Conservation (phyloP, 805 yeast species). For the Starmerella sirachaensis region DNA sequence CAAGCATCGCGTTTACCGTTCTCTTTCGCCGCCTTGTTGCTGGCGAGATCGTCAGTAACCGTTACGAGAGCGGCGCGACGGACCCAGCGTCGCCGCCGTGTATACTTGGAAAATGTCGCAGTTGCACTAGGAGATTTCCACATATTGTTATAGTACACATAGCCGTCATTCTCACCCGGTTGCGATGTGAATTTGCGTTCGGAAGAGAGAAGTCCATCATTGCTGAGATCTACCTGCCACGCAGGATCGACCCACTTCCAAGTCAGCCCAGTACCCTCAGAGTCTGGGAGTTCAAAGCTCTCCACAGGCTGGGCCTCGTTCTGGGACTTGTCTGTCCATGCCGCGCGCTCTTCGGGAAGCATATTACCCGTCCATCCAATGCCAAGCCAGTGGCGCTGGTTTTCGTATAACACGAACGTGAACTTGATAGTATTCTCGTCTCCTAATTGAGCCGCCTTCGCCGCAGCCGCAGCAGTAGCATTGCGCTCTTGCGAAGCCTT, state of each 20-base stretch:
- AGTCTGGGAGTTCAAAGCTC: slow-evolving; percentile 66
- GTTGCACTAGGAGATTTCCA: slow-evolving; percentile 89
- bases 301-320: slow-evolving; percentile 75
- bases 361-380: slow-evolving; percentile 95
- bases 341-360: slow-evolving; percentile 81
- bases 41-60: too few relatives aligned
- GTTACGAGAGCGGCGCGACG: slow-evolving; percentile 86
- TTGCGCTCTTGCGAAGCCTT: slow-evolving; percentile 40
- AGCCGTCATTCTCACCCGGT: slow-evolving; percentile 75
- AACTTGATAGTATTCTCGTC: slow-evolving; percentile 30
- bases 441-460: not conserved
- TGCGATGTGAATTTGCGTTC: slow-evolving; percentile 28
- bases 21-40: too few relatives aligned
- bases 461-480: not conserved
- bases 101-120: slow-evolving; percentile 78
- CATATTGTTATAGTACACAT: slow-evolving; percentile 77
- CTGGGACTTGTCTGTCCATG: slow-evolving; percentile 95
- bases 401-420: slow-evolving; percentile 85
- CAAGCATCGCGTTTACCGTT: too few relatives aligned
- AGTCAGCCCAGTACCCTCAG: slow-evolving; percentile 51
- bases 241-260: slow-evolving; percentile 95
- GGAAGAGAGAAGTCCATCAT: slow-evolving; percentile 45
- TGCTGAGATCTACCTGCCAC: slow-evolving; percentile 83
- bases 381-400: slow-evolving; percentile 94
- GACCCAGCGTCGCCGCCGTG: slow-evolving; percentile 91